Conservation (phyloP, 2,329 filamentous ascomycete species). For the Orbilia blumenaviensis region DNA sequence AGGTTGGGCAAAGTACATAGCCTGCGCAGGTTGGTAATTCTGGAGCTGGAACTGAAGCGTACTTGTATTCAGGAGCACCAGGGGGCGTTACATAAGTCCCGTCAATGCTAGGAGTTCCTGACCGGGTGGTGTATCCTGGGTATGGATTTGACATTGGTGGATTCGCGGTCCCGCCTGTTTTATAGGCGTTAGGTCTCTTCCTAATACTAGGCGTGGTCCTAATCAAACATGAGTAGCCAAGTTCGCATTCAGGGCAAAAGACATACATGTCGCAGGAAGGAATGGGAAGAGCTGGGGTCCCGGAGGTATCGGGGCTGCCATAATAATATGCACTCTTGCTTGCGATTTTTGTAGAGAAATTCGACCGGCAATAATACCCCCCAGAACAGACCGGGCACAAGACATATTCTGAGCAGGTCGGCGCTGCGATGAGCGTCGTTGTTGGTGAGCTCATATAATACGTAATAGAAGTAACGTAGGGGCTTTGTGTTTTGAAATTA, state of each 20-base stretch:
- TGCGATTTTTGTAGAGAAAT: not conserved
- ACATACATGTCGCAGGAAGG: slow-evolving; percentile 39
- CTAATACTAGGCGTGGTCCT: not conserved
- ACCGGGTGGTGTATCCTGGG: not conserved
- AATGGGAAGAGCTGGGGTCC: not conserved
- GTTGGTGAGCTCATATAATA: slow-evolving; percentile 42
- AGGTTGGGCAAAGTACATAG: slow-evolving; percentile 42
- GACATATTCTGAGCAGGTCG: slow-evolving; percentile 47
- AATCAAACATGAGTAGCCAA: slow-evolving; percentile 38
- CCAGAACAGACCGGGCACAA: slow-evolving; percentile 39
- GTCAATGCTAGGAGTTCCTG: slow-evolving; percentile 13
- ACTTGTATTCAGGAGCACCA: not conserved
- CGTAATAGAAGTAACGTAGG: slow-evolving; percentile 30
- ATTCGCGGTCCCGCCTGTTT: slow-evolving; percentile 26
- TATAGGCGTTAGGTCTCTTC: not conserved
- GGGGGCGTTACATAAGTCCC: slow-evolving; percentile 12
- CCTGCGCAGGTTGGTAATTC: slow-evolving; percentile 36
- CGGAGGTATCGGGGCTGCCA: not conserved
- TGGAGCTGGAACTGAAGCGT: slow-evolving; percentile 17
- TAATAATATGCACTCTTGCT: slow-evolving; percentile 20
- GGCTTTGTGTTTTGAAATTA: not conserved
- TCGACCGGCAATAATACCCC: slow-evolving; percentile 29
- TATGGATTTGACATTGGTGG: slow-evolving; percentile 34
- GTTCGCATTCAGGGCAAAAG: slow-evolving; percentile 44
- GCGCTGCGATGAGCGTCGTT: slow-evolving; percentile 33